Evolutionary conservation across 148 eudicot species (phyloP), one percentile per base, ranked within the genome.

Genomic region (Camellia lanceoleosa): DNA sequence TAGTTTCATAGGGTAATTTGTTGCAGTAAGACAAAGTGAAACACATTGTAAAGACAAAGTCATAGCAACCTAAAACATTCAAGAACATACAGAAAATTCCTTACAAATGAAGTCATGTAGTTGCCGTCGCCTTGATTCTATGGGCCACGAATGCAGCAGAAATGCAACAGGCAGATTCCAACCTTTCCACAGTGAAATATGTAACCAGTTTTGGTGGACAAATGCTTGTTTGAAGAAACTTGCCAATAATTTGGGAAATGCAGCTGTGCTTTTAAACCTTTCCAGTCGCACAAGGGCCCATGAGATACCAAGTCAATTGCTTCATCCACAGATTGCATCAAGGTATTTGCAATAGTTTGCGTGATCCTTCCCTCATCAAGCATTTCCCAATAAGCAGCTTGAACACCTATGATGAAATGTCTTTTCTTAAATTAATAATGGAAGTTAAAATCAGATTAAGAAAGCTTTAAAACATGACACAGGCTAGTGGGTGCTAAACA

Each of bases 351-450:
- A 68, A 90, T 95, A 80, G 79, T 78, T 82, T 93, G 97, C 43
- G 89, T 85, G 80, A 95, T 91, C 88, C 98, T 93, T 79, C 99
- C 99, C 88, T 95, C 98, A 79, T 95, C 97, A 80, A 95, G 97
- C 99, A 95, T 95, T 83, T 63, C 90, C 99, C 98, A 95, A 83
- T 95, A 95, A 75, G 98, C 93, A 65, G 99, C 93, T 88, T 95
- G 99, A 81, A 95, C 98, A 80, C 99, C 99, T 95, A 75, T 42
- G 78, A 80, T 61, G 16, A 5, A 43, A 68, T 42, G 71, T 18
- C 43, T 64, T 10, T 46, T 47, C 59, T 56, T 79, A 1, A 7
- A 43, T 43, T 81, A 81, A 63, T 64, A 68, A 69, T 46, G 18
- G 58, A 56, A 64, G 56, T 80, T 16, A 63, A 60, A 8, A 52